Evolutionary conservation across 768 basidiomycete genomes (phyloP), one percentile per base, ranked within the genome.

Genomic region (Gloeophyllum trabeum): DNA sequence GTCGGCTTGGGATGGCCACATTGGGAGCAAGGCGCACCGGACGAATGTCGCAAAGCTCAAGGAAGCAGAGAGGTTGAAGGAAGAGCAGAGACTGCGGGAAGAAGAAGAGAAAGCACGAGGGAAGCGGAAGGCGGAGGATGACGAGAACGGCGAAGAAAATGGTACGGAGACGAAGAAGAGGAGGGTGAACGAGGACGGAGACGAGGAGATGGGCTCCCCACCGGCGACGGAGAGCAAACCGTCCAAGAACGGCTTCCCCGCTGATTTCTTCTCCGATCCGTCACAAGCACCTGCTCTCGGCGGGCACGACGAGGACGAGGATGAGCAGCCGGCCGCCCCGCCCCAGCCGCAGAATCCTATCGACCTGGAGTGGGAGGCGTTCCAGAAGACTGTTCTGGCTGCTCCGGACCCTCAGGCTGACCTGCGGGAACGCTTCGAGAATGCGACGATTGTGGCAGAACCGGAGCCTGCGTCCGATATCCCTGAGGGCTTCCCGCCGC

Each of bases 1-100:
- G 3, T 75, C 81, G 20, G 81, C 82, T n/a, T 91, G 87, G 87
- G 78, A 87, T 45, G 85, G 87, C 18, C 87, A 91, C 60, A 57
- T 91, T 16, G 86, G 81, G 10, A 86, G 81, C 62, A 90, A 90
- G 61, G 60, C 60, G 1, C 87, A 91, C 55, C 76, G 87, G 24
- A 78, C 67, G 30, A 79, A 75, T 52, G 76, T 79, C 14, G 66
- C 68, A 7, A 71, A 73, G 14, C 53, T 78, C 35, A 73, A 67
- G 46, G 76, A 78, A 52, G 70, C 78, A 49, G 75, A 79, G 44
- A 61, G 57, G 41, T 49, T 50, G 25, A 62, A 56, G 42, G 66
- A 64, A 51, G 65, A 62, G 43, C 45, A 60, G 45, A 59, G 55
- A 46, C 47, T 48, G 42, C 45, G 44, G 45, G 54, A 60, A 34